These are phyloP conservation scores for Diospyros kaki DNA, from an alignment of 148 eudicot genomes.

Conservation along the genomic window DNA sequence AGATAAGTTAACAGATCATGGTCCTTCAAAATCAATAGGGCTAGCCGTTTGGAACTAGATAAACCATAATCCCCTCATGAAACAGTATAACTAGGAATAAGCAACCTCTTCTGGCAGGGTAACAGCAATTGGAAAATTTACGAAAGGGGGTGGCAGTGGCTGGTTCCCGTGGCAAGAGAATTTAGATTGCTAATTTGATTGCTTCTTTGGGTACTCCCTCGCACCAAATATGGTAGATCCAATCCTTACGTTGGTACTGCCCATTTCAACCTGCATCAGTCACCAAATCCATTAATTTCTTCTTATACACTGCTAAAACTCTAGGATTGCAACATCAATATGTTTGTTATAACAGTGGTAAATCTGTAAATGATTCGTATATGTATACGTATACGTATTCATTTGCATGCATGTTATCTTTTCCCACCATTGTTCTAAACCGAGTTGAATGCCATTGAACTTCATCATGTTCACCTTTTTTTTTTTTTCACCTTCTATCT, in stretches of 20 bases:
- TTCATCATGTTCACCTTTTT: neutral
- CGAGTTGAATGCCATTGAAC: neutral
- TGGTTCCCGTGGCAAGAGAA: neutral
- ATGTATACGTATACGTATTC: too few species aligned
- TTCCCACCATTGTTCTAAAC: too few species aligned
- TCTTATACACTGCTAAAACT: neutral
- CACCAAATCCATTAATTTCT: slow-evolving; percentile 2
- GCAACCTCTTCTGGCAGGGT: neutral
- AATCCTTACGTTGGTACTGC: slow-evolving; percentile 81
- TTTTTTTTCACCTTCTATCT: too few species aligned
- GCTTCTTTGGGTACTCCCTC: slow-evolving; percentile 69
- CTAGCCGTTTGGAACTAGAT: neutral
- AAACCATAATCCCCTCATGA: neutral
- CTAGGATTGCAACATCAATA: neutral
- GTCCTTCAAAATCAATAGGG: neutral
- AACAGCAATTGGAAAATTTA: neutral
- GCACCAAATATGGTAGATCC: slow-evolving; percentile 96
- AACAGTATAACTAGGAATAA: neutral
- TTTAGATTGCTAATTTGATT: slow-evolving; percentile 21
- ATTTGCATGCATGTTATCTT: neutral
- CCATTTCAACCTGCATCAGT: slow-evolving; percentile 84
- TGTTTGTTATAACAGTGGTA: neutral
- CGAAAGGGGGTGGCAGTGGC: too few species aligned
- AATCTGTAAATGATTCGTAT: neutral
- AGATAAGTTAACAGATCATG: neutral